Conservation (phyloP, 192 early-diverging fungal genomes). For the Backusella liffmaniae region DNA sequence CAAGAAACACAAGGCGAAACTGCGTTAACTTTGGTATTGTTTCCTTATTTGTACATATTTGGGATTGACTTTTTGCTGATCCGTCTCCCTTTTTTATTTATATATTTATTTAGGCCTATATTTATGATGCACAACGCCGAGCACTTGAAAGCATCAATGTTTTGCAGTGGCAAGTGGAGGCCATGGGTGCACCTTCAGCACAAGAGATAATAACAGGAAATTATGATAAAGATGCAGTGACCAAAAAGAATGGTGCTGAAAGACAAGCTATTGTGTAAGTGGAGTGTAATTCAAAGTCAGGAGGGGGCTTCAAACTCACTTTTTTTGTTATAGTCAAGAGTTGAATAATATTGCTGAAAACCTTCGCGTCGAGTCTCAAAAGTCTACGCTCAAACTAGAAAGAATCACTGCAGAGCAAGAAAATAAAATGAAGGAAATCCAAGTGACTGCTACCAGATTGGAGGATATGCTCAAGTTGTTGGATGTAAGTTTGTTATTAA, state of each 20-base stretch:
- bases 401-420: slow-evolving; percentile 16
- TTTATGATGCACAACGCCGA: slow-evolving; percentile 30
- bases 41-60: neutral
- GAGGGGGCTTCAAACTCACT: neutral
- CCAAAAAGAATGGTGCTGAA: neutral
- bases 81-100: neutral
- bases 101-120: slow-evolving; percentile 3
- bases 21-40: slow-evolving; percentile 23
- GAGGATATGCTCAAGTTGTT: slow-evolving; percentile 12
- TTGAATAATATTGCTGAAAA: neutral
- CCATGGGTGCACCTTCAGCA: slow-evolving; percentile 34
- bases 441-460: neutral
- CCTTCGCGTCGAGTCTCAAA: neutral
- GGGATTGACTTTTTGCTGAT: neutral
- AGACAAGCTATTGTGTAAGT: slow-evolving; percentile 8
- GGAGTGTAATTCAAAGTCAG: no score
- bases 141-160: slow-evolving; percentile 21
- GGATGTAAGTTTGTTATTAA: slow-evolving; percentile 12
- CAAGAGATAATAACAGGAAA: slow-evolving; percentile 13
- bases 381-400: neutral
- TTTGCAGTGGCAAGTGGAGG: slow-evolving; percentile 26
- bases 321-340: neutral
- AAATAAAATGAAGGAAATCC: slow-evolving; percentile 10
- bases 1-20: slow-evolving; percentile 12
- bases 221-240: neutral